Percentiles rank a stretch among this genome's conserved stretches.
These are phyloP conservation scores for Meira nashicola DNA, from an alignment of 1,284 basidiomycete genomes.

Conservation along the genomic window DNA sequence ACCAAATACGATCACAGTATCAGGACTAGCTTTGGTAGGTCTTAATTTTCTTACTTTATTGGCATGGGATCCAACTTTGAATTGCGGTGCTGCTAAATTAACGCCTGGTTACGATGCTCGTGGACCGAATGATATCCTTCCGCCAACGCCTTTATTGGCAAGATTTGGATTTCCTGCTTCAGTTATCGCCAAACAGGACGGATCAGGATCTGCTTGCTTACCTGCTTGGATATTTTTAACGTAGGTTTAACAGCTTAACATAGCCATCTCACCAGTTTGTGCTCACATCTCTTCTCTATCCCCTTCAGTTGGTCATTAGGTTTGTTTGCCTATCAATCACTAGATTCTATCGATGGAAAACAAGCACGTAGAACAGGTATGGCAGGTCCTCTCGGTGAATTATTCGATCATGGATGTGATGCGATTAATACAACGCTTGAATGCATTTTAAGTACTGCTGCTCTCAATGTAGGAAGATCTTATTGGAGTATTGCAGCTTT, in stretches of 20 bases:
- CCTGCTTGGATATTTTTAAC: slow-evolving; percentile 42
- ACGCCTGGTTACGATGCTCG: slow-evolving; percentile 7
- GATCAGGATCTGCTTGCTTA: slow-evolving; percentile 14
- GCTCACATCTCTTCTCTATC: not conserved
- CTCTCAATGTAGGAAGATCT: slow-evolving; percentile 77
- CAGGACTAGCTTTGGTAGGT: slow-evolving; percentile 73
- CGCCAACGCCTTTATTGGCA: slow-evolving; percentile 8
- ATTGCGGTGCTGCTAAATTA: slow-evolving; percentile 18
- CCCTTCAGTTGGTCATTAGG: slow-evolving; percentile 70
- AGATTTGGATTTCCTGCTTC: slow-evolving; percentile 5
- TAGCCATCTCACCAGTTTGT: not conserved
- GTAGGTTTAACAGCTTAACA: not conserved
- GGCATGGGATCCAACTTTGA: slow-evolving; percentile 29
- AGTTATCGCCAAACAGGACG: not conserved
- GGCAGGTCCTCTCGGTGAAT: slow-evolving; percentile 89
- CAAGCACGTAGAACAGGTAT: slow-evolving; percentile 91
- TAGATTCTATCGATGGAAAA: slow-evolving; percentile 87
- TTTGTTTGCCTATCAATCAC: slow-evolving; percentile 84
- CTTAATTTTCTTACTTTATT: slow-evolving; percentile 78
- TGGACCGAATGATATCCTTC: slow-evolving; percentile 5
- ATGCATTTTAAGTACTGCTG: slow-evolving; percentile 32
- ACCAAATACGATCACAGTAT: slow-evolving; percentile 66
- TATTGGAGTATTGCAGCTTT: slow-evolving; percentile 94
- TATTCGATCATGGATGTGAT: slow-evolving; percentile 86
- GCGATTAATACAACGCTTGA: slow-evolving; percentile 80